Evolutionary conservation across 2,329 filamentous ascomycete genomes (phyloP), one percentile per base, ranked within the genome.

Genomic region (Onygena corvina): DNA sequence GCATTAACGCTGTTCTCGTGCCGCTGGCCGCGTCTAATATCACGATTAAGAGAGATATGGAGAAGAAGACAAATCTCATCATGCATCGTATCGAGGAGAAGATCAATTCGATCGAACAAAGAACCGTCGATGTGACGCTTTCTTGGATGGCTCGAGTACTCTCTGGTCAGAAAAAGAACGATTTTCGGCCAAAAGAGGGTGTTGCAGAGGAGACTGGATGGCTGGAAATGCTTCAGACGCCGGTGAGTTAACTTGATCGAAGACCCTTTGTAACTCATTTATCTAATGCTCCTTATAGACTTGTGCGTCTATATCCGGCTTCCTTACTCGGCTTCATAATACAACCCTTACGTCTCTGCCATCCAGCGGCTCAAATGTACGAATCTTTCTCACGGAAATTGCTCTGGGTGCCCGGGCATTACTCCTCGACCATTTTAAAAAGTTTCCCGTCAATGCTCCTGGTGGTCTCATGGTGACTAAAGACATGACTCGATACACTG

Each of bases 391-490:
- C 48, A 83, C 82, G 52, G 90, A 96, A 68, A 77, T 96, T 18
- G 89, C 86, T 1, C 71, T 89, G 11, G 83, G 83, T 7, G 74
- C 94, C 30, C 81, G 89, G 56, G 71, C 76, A 46, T 76, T 93
- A 7, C 76, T 98, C 3, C 81, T 98, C 54, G 86, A 92, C 54
- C 92, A 98, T 67, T 86, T 96, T 69, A 92, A 94, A 61, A 88
- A 86, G 60, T 98, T 94, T 70, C 80, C 83, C 53, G 87, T 98
- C 56, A 94, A 88, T 58, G 86, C 89, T 34, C 89, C 90, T 0
- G 92, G 92, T 53, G 92, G 88, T 2, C 77, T 98, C 42, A 92
- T 95, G 78, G 86, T 96, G 21, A 90, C 84, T 30, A 94, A 96
- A 69, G 92, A 98, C 63, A 89, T 96, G 64, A 86, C 87, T 30